Base-by-base conservation (phyloP, 441 rosid genomes). In the Melastoma candidum region DNA sequence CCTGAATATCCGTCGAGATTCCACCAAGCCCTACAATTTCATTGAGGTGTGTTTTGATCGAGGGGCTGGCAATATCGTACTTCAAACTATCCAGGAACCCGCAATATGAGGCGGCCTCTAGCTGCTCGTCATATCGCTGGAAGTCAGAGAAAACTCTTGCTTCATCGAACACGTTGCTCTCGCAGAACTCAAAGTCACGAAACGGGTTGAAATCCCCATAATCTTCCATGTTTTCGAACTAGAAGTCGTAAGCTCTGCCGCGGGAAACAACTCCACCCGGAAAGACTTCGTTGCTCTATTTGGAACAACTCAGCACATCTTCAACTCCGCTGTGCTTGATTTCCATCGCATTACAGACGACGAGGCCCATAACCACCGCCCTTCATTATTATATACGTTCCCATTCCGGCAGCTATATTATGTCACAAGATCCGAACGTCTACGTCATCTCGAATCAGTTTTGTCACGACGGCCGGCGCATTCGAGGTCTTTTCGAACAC, bases 21-120 rank as follows among this genome's bases (percentile, higher is more conserved):
- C 53, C 60, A 29, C 47, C 26, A 48, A 58, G 43, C 74, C 53
- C 46, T 13, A 59, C 39, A 0, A 63, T 68, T 48, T 66, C 74
- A 12, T 68, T 58, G 11, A 48, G 27, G 54, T 70, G 49, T 22
- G 71, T 26, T 51, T 71, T 70, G 46, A 72, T 27, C 17, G 66
- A 64, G 4, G 80, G 78, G 44, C 74, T 58, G 54, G 59, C 44
- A 17, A 52, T 41, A 66, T 68, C 56, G 39, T 58, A 61, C 22
- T 14, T 49, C 13, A 36, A 54, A 49, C 68, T 58, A 26, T 66
- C 79, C 26, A 65, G 29, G 12, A 65, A 68, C 49, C 64, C 65
- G 29, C n/a, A 26, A 53, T 51, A 68, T 0, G 64, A 60, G n/a
- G 27, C 36, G 12, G 12, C 44, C 29, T 47, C 59, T 25, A 58